A percentile compares a stretch with the other conserved stretches of the same genome.
Conservation (phyloP, 164 flowering plant species). For the Amborella trichopoda region DNA sequence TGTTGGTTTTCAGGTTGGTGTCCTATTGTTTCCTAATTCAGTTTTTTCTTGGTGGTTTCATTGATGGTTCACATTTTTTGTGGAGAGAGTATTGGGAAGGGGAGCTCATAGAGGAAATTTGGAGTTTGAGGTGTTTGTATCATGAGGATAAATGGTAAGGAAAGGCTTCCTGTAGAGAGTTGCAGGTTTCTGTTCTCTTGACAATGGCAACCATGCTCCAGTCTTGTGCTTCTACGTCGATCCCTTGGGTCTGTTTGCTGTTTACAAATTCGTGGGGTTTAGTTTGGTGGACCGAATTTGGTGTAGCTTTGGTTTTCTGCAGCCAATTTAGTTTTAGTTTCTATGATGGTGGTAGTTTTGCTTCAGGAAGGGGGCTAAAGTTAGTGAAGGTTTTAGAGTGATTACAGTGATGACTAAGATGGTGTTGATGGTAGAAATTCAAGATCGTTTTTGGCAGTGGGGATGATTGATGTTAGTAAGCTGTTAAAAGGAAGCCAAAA, state of each 20-base stretch:
- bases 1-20: constrained; percentile 8
- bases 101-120: constrained; percentile 79
- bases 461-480: too few relatives aligned
- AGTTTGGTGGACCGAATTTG: too few relatives aligned
- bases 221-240: constrained; percentile 83
- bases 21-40: constrained; percentile 8
- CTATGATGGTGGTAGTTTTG: too few relatives aligned
- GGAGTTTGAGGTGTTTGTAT: constrained; percentile 62
- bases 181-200: constrained; percentile 89
- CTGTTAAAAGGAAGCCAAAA: too few relatives aligned
- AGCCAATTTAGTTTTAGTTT: too few relatives aligned
- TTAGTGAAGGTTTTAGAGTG: too few relatives aligned
- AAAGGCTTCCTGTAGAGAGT: constrained; percentile 85
- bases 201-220: constrained; percentile 49
- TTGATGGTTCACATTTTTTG: constrained; percentile 1
- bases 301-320: constrained; percentile 89
- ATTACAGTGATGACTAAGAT: too few relatives aligned
- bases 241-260: constrained; percentile 74
- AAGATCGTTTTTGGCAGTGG: too few relatives aligned
- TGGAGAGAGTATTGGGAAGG: constrained; percentile 91
- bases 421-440: too few relatives aligned
- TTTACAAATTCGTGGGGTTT: constrained; percentile 76
- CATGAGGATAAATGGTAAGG: constrained; percentile 70
- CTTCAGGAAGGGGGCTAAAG: too few relatives aligned
- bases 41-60: background rate